Evolutionary conservation across 345 rosid genomes (phyloP), one percentile per base, ranked within the genome.

Genomic region (Moringa oleifera): DNA sequence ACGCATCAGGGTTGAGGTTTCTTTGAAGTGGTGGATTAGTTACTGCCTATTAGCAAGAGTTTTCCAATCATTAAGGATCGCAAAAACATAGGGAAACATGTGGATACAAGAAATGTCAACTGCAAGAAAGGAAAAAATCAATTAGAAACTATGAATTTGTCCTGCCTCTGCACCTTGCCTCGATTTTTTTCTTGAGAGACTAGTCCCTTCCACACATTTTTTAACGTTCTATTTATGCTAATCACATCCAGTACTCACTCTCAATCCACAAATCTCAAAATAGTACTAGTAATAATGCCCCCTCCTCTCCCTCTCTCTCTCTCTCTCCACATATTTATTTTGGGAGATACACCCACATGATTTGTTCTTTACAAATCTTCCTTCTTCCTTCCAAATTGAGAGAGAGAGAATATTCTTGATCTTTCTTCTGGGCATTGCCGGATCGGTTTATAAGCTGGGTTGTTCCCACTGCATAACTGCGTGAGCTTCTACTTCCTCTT

Each of bases 161-260:
- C 37, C 37, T 36, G 18, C 2, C 11, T 18, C n/a, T 16, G 31
- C 58, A 23, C 33, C 55, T 21, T 23, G 61, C 56, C 50, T 33
- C 51, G 31, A 20, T 6, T 53, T 50, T 60, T 65, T 61, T 55
- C 59, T 47, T n/a, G n/a, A n/a, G n/a, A n/a, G 36, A 52, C 18
- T n/a, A 66, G 25, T 70, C 46, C 24, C 66, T 60, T 52, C 72
- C 77, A 69, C 72, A 18, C 70, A 36, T 61, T 69, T 57, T 57
- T 53, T 23, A 20, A 53, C 55, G 28, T 53, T 68, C 67, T 68
- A 58, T 73, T 61, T 66, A 66, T 55, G 21, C 67, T 57, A 45
- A 33, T 23, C 57, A 36, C 2, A 33, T 33, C 37, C 11, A 5
- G 11, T 33, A 11, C 37, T 33, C 37, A 33, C 41, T 49, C 52